Percentiles rank a stretch among this genome's conserved stretches.
These are phyloP conservation scores for Paulownia fortunei DNA, from an alignment of 257 asterid species.

Conservation along the genomic window DNA sequence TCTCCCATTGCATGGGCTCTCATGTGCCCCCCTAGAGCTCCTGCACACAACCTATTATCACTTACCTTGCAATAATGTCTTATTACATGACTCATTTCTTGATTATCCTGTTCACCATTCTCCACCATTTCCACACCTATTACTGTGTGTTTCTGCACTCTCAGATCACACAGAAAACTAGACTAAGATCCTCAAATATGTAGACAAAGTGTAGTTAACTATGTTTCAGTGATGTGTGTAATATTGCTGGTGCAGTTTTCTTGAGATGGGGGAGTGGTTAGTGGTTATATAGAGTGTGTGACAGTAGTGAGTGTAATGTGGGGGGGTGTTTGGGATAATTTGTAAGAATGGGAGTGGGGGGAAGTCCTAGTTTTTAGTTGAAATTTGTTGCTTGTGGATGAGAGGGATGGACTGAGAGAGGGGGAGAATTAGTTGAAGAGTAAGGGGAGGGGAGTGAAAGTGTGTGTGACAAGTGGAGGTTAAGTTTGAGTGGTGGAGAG, in stretches of 20 bases:
- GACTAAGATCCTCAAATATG: not conserved
- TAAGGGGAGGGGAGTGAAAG: slow-evolving; percentile 29
- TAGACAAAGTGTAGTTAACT: not conserved
- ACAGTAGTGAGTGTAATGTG: slow-evolving; percentile 37
- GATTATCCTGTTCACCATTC: slow-evolving; percentile 29
- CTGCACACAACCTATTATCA: slow-evolving; percentile 54
- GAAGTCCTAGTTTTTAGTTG: slow-evolving; percentile 71
- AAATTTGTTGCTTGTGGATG: slow-evolving; percentile 58
- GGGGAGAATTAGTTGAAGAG: slow-evolving; percentile 29
- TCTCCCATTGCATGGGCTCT: slow-evolving; percentile 58
- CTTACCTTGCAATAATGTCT: slow-evolving; percentile 53
- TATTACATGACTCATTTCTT: slow-evolving; percentile 27
- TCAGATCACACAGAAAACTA: not conserved
- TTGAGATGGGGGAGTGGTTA: slow-evolving; percentile 7
- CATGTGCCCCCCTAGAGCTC: slow-evolving; percentile 73
- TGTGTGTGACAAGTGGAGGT: slow-evolving; percentile 45
- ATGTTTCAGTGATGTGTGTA: not conserved
- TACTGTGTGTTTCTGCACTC: not conserved
- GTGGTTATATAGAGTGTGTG: slow-evolving; percentile 37
- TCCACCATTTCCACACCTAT: slow-evolving; percentile 36
- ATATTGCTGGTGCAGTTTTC: not conserved
- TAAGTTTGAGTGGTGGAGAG: slow-evolving; percentile 43
- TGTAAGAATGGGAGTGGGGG: slow-evolving; percentile 44
- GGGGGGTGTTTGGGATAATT: not conserved
- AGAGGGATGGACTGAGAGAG: slow-evolving; percentile 38